Conservation (phyloP, 2,329 filamentous ascomycete genomes). For the Fusarium sp. region DNA sequence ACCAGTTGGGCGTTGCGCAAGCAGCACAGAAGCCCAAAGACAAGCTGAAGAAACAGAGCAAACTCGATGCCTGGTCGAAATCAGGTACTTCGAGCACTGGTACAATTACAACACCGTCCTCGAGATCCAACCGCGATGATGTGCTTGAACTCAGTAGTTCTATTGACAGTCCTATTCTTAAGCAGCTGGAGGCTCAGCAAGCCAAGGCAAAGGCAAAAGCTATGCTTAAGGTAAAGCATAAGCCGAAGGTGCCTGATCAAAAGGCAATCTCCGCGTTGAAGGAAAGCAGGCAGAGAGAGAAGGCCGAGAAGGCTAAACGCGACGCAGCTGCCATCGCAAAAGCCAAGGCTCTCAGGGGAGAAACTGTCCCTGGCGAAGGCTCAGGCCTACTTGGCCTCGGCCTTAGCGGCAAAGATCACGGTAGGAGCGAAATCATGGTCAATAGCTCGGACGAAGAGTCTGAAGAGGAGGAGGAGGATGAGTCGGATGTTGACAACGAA, state of each 20-base stretch:
- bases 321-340: conserved; percentile 80
- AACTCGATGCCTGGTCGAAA: conserved; percentile 74
- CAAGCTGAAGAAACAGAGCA: conserved; percentile 69
- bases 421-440: conserved; percentile 92
- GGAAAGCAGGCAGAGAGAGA: conserved; percentile 80
- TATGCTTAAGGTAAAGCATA: conserved; percentile 51
- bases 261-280: conserved; percentile 68
- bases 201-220: conserved; percentile 52
- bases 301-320: conserved; percentile 80
- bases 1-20: conserved; percentile 57
- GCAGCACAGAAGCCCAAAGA: conserved; percentile 49
- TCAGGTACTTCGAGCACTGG: conserved; percentile 56
- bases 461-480: conserved; percentile 74
- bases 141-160: conserved; percentile 64
- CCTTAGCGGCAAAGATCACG: conserved; percentile 83
- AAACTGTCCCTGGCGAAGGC: conserved; percentile 74
- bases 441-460: conserved; percentile 84
- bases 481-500: conserved; percentile 66
- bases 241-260: conserved; percentile 53
- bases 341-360: conserved; percentile 67
- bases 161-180: conserved; percentile 64
- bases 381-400: conserved; percentile 82
- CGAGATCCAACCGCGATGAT: conserved; percentile 63
- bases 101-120: conserved; percentile 43
- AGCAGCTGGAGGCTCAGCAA: conserved; percentile 61